A percentile compares a stretch with the other conserved stretches of the same genome.
Conservation (phyloP, 1,284 basidiomycete species). For the Cryptococcus hybrid region DNA sequence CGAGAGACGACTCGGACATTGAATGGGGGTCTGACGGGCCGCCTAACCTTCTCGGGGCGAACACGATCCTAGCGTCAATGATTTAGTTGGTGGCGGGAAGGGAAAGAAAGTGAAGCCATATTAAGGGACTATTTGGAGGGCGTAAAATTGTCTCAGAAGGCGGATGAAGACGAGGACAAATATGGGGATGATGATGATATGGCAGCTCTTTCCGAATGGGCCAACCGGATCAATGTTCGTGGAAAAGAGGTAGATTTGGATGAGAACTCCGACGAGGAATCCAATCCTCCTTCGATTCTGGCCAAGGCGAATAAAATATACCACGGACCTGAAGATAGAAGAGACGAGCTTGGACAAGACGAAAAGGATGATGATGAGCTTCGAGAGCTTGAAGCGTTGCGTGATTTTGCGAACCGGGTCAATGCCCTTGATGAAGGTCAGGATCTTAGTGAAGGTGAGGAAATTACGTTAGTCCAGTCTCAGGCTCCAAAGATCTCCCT, state of each 20-base stretch:
- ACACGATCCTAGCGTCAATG: conserved; percentile 1
- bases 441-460: not conserved
- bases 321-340: no score
- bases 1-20: conserved; percentile 46
- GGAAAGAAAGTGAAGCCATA: conserved; percentile 28
- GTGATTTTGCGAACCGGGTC: not conserved
- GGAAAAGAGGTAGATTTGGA: not conserved
- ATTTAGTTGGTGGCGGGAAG: conserved; percentile 2
- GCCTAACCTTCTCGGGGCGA: conserved; percentile 13
- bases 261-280: not conserved
- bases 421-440: not conserved
- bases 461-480: no score
- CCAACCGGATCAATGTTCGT: not conserved
- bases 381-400: not conserved
- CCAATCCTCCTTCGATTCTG: no score
- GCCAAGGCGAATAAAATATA: no score
- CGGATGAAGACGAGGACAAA: conserved; percentile 10
- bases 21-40: conserved; percentile 51
- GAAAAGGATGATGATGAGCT: conserved; percentile 13
- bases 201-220: not conserved
- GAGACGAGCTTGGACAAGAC: not conserved
- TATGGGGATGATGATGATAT: conserved; percentile 6
- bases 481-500: no score
- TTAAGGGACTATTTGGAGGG: conserved; percentile 40
- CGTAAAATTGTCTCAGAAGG: conserved; percentile 19